Base-by-base conservation (phyloP, 352 stramenopile genomes). In the Pythium utonaiense region DNA sequence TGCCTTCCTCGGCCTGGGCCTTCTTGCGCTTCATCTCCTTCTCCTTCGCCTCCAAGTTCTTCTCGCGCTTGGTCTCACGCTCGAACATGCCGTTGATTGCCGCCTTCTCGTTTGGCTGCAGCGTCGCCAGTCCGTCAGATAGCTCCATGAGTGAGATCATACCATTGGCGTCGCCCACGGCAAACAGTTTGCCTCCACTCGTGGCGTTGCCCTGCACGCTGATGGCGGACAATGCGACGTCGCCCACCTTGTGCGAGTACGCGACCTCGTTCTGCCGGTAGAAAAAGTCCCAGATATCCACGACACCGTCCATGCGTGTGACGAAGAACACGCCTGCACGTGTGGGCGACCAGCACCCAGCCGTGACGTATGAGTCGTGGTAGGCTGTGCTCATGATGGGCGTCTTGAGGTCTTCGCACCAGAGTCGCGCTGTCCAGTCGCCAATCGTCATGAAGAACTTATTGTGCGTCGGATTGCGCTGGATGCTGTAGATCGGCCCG, bases 371-470 rank as follows among this genome's bases (percentile, higher is more conserved):
- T 55, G 91, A 97, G 55, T 91, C 82, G 75, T 98, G 93, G 72
- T 98, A 99, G 30, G 91, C 95, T 0, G 96, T 98, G 64, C 91
- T 98, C 84, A 99, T 98, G 71, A 99, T 98, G 12, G 96, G 96
- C 33, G 94, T 98, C 69, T 98, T 98, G 48, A 98, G 72, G 66
- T 99, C 96, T 50, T 99, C 96, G 56, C 91, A 96, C 96, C 96
- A 99, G 53, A 99, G 85, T 24, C 90, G 80, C 47, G 96, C 94
- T 14, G 94, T 98, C 96, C 96, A 99, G 75, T 99, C 96, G 17
- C 96, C 96, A 27, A 99, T 92, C 13, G 95, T 98, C 75, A 99
- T 88, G 75, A 98, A 99, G 65, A 97, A 99, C 68, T 99, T 98
- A 74, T 96, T 97, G 69, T 98, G 91, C n/a, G 86, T 96, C 33